These are phyloP conservation scores for Pyrenochaeta sp. DNA, from an alignment of 2,329 filamentous ascomycete genomes.

Conservation along the genomic window DNA sequence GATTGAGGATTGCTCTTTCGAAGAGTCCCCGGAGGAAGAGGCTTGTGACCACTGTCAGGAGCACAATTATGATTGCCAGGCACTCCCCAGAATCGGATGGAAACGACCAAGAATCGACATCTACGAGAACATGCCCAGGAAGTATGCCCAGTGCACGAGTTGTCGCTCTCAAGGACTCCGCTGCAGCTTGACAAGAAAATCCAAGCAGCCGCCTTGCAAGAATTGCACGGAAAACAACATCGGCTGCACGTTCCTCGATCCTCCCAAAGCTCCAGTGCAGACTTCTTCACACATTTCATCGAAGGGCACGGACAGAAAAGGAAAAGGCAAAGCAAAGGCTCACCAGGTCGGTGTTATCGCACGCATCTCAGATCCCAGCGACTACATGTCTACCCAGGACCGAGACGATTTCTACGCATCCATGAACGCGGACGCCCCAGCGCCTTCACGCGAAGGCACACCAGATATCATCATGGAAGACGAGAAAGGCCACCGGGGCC, in stretches of 20 bases:
- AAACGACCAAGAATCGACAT: conserved; percentile 29
- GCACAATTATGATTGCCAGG: conserved; percentile 18
- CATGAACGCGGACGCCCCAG: conserved; percentile 9
- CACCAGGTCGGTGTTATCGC: too few relatives aligned
- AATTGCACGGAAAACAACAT: conserved; percentile 33
- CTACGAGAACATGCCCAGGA: conserved; percentile 23
- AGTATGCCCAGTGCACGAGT: conserved; percentile 30
- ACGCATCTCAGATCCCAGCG: neutral
- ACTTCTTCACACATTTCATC: too few relatives aligned
- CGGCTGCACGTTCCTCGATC: conserved; percentile 41
- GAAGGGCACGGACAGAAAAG: too few relatives aligned
- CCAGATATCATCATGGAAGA: conserved; percentile 39
- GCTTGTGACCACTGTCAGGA: conserved; percentile 30
- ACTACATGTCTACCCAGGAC: conserved; percentile 23
- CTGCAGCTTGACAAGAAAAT: conserved; percentile 42
- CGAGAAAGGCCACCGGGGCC: conserved; percentile 29
- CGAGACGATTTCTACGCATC: conserved; percentile 17
- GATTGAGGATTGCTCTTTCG: conserved; percentile 29
- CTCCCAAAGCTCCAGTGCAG: conserved; percentile 12
- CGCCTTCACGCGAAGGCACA: conserved; percentile 20
- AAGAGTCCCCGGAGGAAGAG: conserved; percentile 16
- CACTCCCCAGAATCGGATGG: conserved; percentile 20
- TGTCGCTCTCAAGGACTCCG: conserved; percentile 37
- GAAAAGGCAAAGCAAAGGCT: too few relatives aligned
- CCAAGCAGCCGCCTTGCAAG: conserved; percentile 42